Conservation (phyloP, 345 rosid genomes). For the Gossypium australe region DNA sequence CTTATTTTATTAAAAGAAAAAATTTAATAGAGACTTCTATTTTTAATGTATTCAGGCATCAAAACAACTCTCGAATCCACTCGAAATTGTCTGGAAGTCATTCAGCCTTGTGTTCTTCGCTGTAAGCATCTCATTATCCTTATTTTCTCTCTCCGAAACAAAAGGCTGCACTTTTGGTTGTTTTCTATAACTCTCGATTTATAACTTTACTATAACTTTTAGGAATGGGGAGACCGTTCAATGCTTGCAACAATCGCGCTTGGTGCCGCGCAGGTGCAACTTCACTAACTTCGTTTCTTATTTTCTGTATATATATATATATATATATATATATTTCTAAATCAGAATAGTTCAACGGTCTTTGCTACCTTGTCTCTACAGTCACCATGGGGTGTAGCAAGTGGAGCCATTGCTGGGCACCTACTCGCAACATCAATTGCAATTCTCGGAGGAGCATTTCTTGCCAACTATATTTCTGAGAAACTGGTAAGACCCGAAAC, state of each 20-base stretch:
- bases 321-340: neutral
- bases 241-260: slow-evolving; percentile 99
- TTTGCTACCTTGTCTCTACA: slow-evolving; percentile 17
- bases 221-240: slow-evolving; percentile 99
- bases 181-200: neutral
- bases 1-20: neutral
- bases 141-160: neutral
- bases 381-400: slow-evolving; percentile 97
- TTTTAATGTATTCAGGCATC: slow-evolving; percentile 45
- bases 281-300: neutral
- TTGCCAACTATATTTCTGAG: slow-evolving; percentile 91
- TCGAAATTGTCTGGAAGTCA: slow-evolving; percentile 87
- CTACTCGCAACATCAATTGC: slow-evolving; percentile 79
- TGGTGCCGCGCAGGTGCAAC: slow-evolving; percentile 82
- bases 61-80: slow-evolving; percentile 73
- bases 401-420: slow-evolving; percentile 97
- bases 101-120: slow-evolving; percentile 97
- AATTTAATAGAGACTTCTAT: neutral
- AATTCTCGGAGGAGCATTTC: slow-evolving; percentile 83
- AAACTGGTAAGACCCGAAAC: slow-evolving; percentile 53
- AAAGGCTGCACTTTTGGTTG: neutral
- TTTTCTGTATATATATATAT: neutral
- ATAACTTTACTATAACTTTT: slow-evolving; percentile 9
- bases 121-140: slow-evolving; percentile 41
- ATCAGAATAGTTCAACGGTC: neutral